Percentiles rank a stretch among this genome's conserved stretches.
phyloP scores from a whole-genome alignment of 2,329 filamentous ascomycete species.

The Xylariaceae sp. region DNA sequence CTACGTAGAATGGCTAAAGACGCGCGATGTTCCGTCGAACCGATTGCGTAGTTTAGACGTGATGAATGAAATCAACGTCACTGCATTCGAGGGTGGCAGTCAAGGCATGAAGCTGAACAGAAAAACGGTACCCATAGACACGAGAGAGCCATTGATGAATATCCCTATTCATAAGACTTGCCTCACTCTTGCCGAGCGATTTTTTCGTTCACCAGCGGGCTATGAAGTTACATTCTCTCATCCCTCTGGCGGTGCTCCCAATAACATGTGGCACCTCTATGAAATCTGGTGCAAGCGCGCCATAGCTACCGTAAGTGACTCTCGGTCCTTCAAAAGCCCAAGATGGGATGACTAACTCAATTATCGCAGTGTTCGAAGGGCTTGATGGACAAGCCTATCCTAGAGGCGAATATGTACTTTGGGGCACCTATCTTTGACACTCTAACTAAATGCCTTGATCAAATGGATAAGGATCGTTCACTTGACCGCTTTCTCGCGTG shows the following conservation, averaged over 20 bases:
- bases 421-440: background rate
- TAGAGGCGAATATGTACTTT: constrained; percentile 14
- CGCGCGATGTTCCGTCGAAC: background rate
- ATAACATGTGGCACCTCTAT: constrained; percentile 22
- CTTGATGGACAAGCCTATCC: constrained; percentile 9
- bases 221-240: constrained; percentile 16
- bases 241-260: constrained; percentile 11
- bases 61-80: constrained; percentile 2
- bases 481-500: constrained; percentile 5
- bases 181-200: constrained; percentile 12
- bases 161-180: constrained; percentile 22
- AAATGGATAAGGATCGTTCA: background rate
- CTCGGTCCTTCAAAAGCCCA: background rate
- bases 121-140: constrained; percentile 8
- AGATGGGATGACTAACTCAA: background rate
- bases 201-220: constrained; percentile 15
- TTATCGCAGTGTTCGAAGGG: background rate
- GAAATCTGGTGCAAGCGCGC: constrained; percentile 26
- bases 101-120: background rate
- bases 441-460: background rate
- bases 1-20: constrained; percentile 14
- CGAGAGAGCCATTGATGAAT: constrained; percentile 10
- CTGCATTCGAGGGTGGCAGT: constrained; percentile 11
- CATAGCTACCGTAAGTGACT: constrained; percentile 5
- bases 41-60: background rate